These are phyloP conservation scores for Microsporum ferrugineum DNA, from an alignment of 2,329 filamentous ascomycete species.

Conservation along the genomic window DNA sequence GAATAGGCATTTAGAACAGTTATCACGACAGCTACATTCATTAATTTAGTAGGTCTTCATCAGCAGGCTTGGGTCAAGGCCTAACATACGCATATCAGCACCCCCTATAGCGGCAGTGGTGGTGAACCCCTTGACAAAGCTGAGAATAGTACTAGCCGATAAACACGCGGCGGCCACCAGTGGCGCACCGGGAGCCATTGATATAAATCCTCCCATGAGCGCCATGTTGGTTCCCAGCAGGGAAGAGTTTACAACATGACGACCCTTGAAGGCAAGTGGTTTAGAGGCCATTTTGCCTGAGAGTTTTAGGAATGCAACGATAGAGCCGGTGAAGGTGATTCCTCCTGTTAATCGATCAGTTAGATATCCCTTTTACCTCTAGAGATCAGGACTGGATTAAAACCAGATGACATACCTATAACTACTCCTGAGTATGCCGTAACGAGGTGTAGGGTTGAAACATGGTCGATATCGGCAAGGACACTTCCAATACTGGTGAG, in stretches of 20 bases:
- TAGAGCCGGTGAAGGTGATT: constrained; percentile 81
- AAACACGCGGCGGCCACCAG: constrained; percentile 67
- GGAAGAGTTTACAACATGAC: constrained; percentile 62
- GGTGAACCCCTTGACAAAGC: constrained; percentile 76
- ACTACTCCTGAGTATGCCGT: constrained; percentile 77
- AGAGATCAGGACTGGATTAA: neutral
- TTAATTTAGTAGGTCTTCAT: constrained; percentile 12
- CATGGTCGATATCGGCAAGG: constrained; percentile 57
- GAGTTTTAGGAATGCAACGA: constrained; percentile 81
- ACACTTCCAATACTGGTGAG: constrained; percentile 81
- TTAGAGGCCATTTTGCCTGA: constrained; percentile 70
- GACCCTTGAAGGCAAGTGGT: constrained; percentile 59
- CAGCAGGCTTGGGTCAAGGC: neutral
- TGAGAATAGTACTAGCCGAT: constrained; percentile 62
- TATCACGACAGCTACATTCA: constrained; percentile 57
- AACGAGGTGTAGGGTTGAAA: constrained; percentile 70
- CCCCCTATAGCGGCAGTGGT: constrained; percentile 82
- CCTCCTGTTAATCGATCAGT: constrained; percentile 40
- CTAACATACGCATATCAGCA: constrained; percentile 65
- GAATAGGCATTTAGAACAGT: constrained; percentile 86
- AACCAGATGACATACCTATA: constrained; percentile 44
- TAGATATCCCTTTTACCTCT: neutral
- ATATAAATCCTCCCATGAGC: constrained; percentile 73
- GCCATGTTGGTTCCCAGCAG: constrained; percentile 65
- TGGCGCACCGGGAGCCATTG: constrained; percentile 69